phyloP scores from a whole-genome alignment of 495 filamentous ascomycete genomes.

The Tuber indicum region DNA sequence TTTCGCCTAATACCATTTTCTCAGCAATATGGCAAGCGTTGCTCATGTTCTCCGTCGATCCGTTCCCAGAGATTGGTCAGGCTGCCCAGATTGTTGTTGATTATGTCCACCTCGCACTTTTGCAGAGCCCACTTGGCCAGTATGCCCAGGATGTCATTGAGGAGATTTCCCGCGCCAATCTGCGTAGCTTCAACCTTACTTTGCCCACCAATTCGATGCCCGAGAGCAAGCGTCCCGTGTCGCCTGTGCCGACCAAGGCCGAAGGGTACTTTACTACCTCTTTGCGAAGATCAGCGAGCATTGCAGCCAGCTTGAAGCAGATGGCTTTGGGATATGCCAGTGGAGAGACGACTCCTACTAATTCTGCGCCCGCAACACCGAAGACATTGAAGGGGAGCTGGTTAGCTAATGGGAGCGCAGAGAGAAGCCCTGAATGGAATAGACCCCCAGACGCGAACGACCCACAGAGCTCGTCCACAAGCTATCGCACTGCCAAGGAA shows the following conservation, averaged over 20 bases:
- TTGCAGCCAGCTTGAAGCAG: conserved; percentile 65
- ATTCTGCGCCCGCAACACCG: conserved; percentile 46
- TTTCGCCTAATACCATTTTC: conserved; percentile 83
- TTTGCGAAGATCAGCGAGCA: conserved; percentile 62
- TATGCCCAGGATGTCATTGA: conserved; percentile 66
- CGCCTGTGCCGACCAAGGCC: conserved; percentile 52
- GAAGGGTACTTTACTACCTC: conserved; percentile 62
- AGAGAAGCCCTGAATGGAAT: conserved; percentile 61
- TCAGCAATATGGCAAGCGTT: conserved; percentile 90
- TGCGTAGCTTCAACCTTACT: conserved; percentile 34
- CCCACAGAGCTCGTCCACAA: conserved; percentile 56
- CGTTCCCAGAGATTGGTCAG: conserved; percentile 85
- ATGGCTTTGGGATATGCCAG: conserved; percentile 52
- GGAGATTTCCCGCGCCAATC: conserved; percentile 57
- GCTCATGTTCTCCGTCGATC: conserved; percentile 82
- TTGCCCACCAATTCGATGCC: conserved; percentile 47
- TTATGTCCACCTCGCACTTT: conserved; percentile 66
- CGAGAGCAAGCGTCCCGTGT: conserved; percentile 49
- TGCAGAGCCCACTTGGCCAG: conserved; percentile 67
- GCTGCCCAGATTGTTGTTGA: conserved; percentile 76
- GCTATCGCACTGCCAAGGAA: conserved; percentile 68
- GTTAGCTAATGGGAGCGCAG: conserved; percentile 26
- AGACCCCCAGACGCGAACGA: conserved; percentile 75
- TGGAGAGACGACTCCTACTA: conserved; percentile 48
- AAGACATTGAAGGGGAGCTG: conserved; percentile 30